Evolutionary conservation across 2,329 filamentous ascomycete genomes (phyloP).

Genomic region (Cladophialophora yegresii): DNA sequence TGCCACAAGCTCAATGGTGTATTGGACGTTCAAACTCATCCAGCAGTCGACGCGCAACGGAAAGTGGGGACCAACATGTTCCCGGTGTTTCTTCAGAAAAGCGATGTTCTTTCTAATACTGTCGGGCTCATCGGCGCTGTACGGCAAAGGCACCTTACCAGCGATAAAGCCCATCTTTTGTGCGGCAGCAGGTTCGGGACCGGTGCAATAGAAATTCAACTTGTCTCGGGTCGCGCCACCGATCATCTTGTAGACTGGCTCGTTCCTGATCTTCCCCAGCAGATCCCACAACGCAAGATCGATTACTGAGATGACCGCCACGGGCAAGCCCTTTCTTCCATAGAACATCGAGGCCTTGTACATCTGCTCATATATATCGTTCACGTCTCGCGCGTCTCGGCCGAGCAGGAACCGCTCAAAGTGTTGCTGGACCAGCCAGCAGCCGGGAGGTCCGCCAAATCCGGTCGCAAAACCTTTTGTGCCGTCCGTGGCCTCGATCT

Average conservation of each 20-base stretch:
- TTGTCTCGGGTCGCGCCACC: constrained; percentile 77
- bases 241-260: constrained; percentile 93
- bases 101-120: constrained; percentile 87
- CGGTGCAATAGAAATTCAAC: constrained; percentile 92
- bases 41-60: constrained; percentile 96
- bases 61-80: constrained; percentile 83
- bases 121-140: constrained; percentile 79
- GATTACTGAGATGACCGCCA: constrained; percentile 91
- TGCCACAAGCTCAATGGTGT: constrained; percentile 88
- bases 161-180: constrained; percentile 87
- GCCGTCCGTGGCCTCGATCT: constrained; percentile 84
- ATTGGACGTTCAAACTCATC: constrained; percentile 90
- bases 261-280: constrained; percentile 83
- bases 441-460: constrained; percentile 88
- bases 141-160: constrained; percentile 85
- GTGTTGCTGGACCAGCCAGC: constrained; percentile 91
- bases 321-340: constrained; percentile 84
- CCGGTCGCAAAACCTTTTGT: constrained; percentile 94
- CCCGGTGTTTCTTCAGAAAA: constrained; percentile 81
- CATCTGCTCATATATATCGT: constrained; percentile 94
- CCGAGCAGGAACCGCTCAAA: constrained; percentile 90
- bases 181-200: constrained; percentile 77
- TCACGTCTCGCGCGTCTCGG: constrained; percentile 85
- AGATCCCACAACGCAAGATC: constrained; percentile 93
- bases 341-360: constrained; percentile 97